A percentile compares a stretch with the other conserved stretches of the same genome.
These are phyloP conservation scores for Vanderwaltozyma yarrowii DNA, from an alignment of 805 yeast genomes.

Conservation along the genomic window DNA sequence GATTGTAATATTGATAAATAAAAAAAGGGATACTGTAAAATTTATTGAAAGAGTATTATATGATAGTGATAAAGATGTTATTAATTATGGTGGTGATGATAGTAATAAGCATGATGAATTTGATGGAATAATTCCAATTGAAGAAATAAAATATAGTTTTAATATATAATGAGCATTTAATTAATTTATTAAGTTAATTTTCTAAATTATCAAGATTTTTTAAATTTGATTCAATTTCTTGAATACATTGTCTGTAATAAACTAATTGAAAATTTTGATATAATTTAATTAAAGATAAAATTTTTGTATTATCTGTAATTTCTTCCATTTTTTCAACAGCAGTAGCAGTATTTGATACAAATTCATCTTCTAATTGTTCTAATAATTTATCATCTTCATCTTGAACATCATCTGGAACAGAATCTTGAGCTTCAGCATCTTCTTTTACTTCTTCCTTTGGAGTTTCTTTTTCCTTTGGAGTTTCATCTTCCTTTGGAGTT, in stretches of 20 bases:
- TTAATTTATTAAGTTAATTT: neutral
- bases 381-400: conserved; percentile 33
- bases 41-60: conserved; percentile 58
- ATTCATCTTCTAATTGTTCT: conserved; percentile 63
- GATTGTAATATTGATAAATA: conserved; percentile 56
- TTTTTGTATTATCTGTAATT: conserved; percentile 56
- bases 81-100: neutral
- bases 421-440: conserved; percentile 2
- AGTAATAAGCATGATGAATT: no score
- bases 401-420: conserved; percentile 2
- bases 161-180: neutral
- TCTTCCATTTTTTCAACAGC: conserved; percentile 76
- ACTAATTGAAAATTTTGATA: conserved; percentile 61
- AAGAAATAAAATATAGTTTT: conserved; percentile 17
- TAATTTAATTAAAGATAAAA: conserved; percentile 52
- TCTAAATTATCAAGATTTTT: conserved; percentile 30
- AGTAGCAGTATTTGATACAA: conserved; percentile 64
- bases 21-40: conserved; percentile 35
- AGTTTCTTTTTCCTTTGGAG: conserved; percentile 4
- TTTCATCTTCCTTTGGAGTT: conserved; percentile 4
- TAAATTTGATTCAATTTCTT: conserved; percentile 37
- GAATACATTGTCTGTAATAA: conserved; percentile 44
- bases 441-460: neutral
- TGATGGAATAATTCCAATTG: conserved; percentile 7
- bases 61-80: conserved; percentile 32